A percentile compares a stretch with the other conserved stretches of the same genome.
phyloP scores from a whole-genome alignment of 768 basidiomycete genomes.

The Panaeolus cyanescens region DNA sequence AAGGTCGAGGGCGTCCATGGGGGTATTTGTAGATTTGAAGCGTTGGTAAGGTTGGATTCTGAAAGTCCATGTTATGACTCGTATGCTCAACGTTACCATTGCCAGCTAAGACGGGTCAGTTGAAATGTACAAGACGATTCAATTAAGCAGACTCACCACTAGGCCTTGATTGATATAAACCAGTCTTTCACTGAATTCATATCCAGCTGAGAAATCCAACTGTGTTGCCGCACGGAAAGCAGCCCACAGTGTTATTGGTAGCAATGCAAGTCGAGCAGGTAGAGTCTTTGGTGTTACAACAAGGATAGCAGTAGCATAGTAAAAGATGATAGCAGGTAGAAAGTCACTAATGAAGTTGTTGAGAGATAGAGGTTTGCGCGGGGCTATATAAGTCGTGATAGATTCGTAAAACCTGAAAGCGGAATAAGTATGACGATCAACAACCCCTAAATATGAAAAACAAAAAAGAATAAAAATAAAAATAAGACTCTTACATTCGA shows the following conservation, averaged over 20 bases:
- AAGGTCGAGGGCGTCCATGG: constrained; percentile 50
- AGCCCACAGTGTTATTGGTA: constrained; percentile 49
- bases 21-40: constrained; percentile 14
- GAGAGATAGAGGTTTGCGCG: constrained; percentile 34
- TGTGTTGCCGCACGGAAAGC: constrained; percentile 43
- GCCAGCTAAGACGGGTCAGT: constrained; percentile 32
- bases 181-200: constrained; percentile 31
- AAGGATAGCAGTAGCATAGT: constrained; percentile 55
- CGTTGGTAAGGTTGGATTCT: constrained; percentile 34
- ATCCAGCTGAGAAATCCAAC: constrained; percentile 41
- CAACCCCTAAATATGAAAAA: not conserved
- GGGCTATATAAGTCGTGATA: not conserved
- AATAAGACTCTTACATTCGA: not conserved
- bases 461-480: not conserved
- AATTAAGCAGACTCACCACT: constrained; percentile 34
- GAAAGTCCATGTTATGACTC: constrained; percentile 43
- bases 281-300: constrained; percentile 49
- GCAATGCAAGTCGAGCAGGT: constrained; percentile 43
- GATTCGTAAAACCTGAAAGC: not conserved
- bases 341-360: constrained; percentile 36
- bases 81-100: constrained; percentile 36
- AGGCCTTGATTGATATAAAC: constrained; percentile 46
- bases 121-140: not conserved
- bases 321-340: constrained; percentile 42
- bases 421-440: not conserved